These are phyloP conservation scores for Pseudoscleropodium purum DNA, from an alignment of 225 moss, liverwort and hornwort species.

Conservation along the genomic window DNA sequence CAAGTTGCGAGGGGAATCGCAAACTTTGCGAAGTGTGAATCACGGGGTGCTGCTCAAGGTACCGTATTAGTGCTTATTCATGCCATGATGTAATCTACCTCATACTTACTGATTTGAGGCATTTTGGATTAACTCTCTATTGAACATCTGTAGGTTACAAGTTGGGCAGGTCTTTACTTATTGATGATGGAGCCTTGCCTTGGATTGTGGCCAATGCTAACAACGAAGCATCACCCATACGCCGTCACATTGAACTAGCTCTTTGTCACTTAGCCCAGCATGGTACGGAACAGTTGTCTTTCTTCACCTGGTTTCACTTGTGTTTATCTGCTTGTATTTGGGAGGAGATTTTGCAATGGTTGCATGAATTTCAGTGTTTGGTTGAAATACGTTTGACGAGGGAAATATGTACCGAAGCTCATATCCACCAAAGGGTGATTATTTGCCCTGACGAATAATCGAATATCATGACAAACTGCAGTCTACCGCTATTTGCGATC, in stretches of 20 bases:
- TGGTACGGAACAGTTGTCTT: constrained; percentile 31
- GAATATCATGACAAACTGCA: neutral
- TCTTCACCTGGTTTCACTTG: neutral
- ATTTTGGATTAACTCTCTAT: neutral
- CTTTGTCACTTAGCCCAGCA: constrained; percentile 96
- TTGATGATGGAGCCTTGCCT: constrained; percentile 94
- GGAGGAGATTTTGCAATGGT: neutral
- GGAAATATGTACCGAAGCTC: neutral
- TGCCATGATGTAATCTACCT: neutral
- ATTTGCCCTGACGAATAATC: neutral
- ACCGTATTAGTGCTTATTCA: neutral
- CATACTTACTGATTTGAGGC: neutral
- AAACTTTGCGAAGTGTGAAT: constrained; percentile 94
- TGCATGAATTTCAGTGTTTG: neutral
- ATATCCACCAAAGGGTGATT: neutral
- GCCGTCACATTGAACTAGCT: constrained; percentile 93
- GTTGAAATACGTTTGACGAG: neutral
- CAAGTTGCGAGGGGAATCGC: constrained; percentile 95
- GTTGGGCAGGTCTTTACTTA: constrained; percentile 77
- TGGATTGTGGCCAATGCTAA: constrained; percentile 99
- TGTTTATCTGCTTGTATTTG: neutral
- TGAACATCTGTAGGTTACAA: constrained; percentile 53
- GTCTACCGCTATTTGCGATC: neutral
- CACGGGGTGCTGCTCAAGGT: constrained; percentile 83
- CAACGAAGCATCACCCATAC: constrained; percentile 90